Base-by-base conservation (phyloP, 2,329 filamentous ascomycete species). In the Fusarium udum region DNA sequence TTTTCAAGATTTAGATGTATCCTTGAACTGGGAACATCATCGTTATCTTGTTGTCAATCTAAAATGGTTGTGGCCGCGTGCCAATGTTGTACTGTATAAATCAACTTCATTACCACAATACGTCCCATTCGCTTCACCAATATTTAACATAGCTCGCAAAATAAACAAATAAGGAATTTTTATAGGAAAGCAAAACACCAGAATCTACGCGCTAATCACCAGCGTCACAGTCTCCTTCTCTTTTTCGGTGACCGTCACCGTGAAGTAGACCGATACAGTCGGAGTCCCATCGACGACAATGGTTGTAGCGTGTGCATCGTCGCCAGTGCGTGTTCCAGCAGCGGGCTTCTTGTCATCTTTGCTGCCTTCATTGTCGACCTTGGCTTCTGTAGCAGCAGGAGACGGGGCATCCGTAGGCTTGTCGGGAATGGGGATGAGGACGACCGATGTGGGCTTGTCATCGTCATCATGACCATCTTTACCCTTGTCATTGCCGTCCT, bases 161-260 rank as follows among this genome's bases (percentile, higher is more conserved):
- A 46, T 20, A 56, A 51, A 52, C 42, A 13, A 49, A 55, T 20
- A n/a, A 37, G 14, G 16, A 46, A 51, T 26, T 43, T 49, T 34
- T 51, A 34, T 53, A 45, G 57, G 42, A 37, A n/a, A 45, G 22
- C n/a, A 40, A 45, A 46, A 9, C 14, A 43, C 32, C 46, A 51
- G 57, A 20, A 36, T 62, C 75, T 51, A 78, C 22, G 75, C 77
- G 58, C 77, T 78, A 36, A 79, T 69, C 16, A 81, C 78, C 24
- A 81, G 67, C 9, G 81, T 83, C 14, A 80, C 78, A 12, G 79
- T 82, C 73, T 79, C 73, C 45, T 65, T 74, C 60, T 75, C 67
- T 51, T 70, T 79, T 61, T 80, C 75, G n/a, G 81, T 83, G n/a
- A 80, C 78, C 9, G 83, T 84, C 6, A 83, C 80, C 9, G 83